Evolutionary conservation across 2,329 filamentous ascomycete genomes (phyloP).

Genomic region (Endoconidiophora laricicola): DNA sequence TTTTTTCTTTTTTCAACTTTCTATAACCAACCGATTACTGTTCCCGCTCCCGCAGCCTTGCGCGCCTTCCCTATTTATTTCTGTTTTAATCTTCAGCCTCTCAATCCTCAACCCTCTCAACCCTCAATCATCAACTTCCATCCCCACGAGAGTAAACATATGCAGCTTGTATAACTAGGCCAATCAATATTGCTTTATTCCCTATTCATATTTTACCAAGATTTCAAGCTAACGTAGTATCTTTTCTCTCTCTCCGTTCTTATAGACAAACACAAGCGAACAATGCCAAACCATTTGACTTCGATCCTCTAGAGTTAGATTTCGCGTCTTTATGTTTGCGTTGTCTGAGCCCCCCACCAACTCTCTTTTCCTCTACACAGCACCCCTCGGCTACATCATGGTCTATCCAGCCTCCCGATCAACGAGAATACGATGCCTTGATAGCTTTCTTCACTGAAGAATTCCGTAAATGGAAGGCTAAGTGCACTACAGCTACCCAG

Average conservation of each 20-base stretch:
- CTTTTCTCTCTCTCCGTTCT: not conserved
- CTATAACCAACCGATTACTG: no score
- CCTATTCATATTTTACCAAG: not conserved
- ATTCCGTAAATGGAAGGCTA: conserved; percentile 47
- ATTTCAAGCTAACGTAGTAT: no score
- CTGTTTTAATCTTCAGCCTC: not conserved
- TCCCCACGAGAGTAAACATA: no score
- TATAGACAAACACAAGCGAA: conserved; percentile 8
- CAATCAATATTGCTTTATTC: not conserved
- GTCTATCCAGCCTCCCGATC: conserved; percentile 59
- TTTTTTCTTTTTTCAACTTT: not conserved
- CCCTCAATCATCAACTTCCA: not conserved
- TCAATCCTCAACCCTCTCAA: not conserved
- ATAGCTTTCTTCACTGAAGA: conserved; percentile 48
- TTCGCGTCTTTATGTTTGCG: conserved; percentile 75
- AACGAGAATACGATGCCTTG: conserved; percentile 58
- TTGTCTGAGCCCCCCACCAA: conserved; percentile 64
- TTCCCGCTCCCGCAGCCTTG: not conserved
- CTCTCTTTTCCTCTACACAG: conserved; percentile 65
- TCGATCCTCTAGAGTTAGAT: conserved; percentile 70
- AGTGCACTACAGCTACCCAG: conserved; percentile 33
- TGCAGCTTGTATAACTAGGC: no score
- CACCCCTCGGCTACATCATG: conserved; percentile 66
- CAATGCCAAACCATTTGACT: conserved; percentile 45
- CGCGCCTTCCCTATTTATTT: not conserved